Evolutionary conservation across 768 basidiomycete species (phyloP), one percentile per base, ranked within the genome.

Genomic region (Russula foetens): DNA sequence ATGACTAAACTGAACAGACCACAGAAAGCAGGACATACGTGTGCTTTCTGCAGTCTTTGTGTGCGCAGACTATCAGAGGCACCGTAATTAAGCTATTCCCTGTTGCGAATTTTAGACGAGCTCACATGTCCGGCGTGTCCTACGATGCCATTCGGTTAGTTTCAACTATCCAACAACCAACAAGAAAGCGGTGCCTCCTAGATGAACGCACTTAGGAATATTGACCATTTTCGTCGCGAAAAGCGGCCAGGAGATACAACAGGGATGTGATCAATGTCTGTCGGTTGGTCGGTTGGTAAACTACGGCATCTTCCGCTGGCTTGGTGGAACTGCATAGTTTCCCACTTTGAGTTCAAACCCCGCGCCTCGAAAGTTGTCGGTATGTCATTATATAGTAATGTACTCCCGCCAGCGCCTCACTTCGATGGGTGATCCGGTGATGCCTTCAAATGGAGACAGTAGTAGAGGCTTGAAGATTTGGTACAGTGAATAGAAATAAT

Each of bases 101-200:
- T 35, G 17, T 43, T 24, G 38, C 17, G 41, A 56, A 45, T 11
- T n/a, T 21, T 31, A 43, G 21, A 53, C 29, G 38, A 67, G 82
- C 92, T 86, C 76, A 94, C 93, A 97, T 70, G 95, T 98, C 77
- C 93, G 84, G 78, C 95, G 92, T 71, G 94, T 97, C 80, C 93
- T 87, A 58, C 15, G 38, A 49, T n/a, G 41, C 14, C 21, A 67
- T 63, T 43, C 26, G 0, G 62, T 63, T 41, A 57, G 46, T 19
- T 29, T 0, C 46, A 28, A 8, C n/a, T 11, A 4, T 33, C n/a
- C n/a, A n/a, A n/a, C n/a, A 21, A 17, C 39, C 49, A 21, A 5
- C 31, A 47, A 46, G 38, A 47, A 48, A 12, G 1, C 47, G 48
- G 15, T 44, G 24, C n/a, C 24, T 14, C 21, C 7, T n/a, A 41